A percentile compares a stretch with the other conserved stretches of the same genome.
Evolutionary conservation across 2,329 filamentous ascomycete genomes (phyloP).

Genomic region (Dichotomopilus funicola): DNA sequence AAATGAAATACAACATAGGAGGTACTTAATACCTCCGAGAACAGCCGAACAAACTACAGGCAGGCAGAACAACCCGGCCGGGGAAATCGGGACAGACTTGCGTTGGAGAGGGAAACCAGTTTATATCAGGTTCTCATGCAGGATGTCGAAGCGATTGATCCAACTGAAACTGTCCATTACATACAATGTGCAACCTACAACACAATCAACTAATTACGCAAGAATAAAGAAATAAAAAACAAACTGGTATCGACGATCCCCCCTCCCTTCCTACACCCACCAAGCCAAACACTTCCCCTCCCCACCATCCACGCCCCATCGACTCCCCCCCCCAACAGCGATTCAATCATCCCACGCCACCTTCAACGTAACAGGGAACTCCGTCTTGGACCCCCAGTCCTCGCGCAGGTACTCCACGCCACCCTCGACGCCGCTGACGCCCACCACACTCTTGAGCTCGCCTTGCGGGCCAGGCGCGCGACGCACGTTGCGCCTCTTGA

Average conservation of each 20-base stretch:
- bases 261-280: neutral
- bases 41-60: too few species aligned
- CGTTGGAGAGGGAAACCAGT: too few species aligned
- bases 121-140: too few species aligned
- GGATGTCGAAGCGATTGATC: too few species aligned
- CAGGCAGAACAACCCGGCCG: too few species aligned
- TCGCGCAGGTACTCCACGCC: slow-evolving; percentile 58
- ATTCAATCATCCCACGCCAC: slow-evolving; percentile 40
- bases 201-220: neutral
- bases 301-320: too few species aligned
- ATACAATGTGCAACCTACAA: neutral
- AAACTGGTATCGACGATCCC: neutral
- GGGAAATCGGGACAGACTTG: too few species aligned
- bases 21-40: too few species aligned
- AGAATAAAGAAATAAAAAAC: neutral
- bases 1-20: too few species aligned
- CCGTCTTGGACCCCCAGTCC: slow-evolving; percentile 49
- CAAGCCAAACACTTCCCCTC: neutral
- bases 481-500: slow-evolving; percentile 53
- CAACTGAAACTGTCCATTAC: too few species aligned
- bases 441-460: slow-evolving; percentile 56
- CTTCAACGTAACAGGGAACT: slow-evolving; percentile 49
- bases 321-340: neutral
- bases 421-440: slow-evolving; percentile 37
- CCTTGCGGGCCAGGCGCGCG: slow-evolving; percentile 59